Percentiles rank a stretch among this genome's conserved stretches.
phyloP scores from a whole-genome alignment of 2,329 filamentous ascomycete species.

The Aspergillus ochraceus region DNA sequence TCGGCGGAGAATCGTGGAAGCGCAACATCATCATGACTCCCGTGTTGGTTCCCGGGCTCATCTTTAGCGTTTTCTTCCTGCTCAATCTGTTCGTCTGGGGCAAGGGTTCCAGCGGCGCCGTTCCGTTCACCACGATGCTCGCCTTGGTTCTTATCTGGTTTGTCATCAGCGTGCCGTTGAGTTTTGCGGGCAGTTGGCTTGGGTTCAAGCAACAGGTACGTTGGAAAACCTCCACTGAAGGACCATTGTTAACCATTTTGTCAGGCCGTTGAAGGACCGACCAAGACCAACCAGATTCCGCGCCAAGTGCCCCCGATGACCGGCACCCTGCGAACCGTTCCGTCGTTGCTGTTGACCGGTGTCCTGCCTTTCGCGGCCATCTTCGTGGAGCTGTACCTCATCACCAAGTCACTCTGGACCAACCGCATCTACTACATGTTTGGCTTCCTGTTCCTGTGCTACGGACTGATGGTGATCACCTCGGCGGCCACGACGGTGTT shows the following conservation, averaged over 20 bases:
- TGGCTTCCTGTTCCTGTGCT: constrained; percentile 96
- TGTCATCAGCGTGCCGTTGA: constrained; percentile 88
- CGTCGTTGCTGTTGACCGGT: constrained; percentile 88
- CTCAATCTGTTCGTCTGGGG: constrained; percentile 97
- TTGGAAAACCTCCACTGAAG: constrained; percentile 10
- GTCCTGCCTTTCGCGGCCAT: constrained; percentile 94
- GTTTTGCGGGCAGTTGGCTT: constrained; percentile 86
- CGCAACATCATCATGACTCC: constrained; percentile 88
- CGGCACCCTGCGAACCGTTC: constrained; percentile 81
- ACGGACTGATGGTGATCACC: constrained; percentile 94
- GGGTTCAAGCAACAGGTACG: constrained; percentile 71
- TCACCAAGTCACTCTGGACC: constrained; percentile 99
- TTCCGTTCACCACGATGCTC: constrained; percentile 96
- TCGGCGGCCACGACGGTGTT: constrained; percentile 88
- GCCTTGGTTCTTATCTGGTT: constrained; percentile 95
- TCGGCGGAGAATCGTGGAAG: constrained; percentile 92
- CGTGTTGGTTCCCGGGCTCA: constrained; percentile 77
- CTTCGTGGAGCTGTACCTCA: constrained; percentile 98
- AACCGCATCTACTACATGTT: constrained; percentile 99
- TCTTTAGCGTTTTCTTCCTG: constrained; percentile 87
- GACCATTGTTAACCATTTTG: not conserved
- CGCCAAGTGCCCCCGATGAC: constrained; percentile 86
- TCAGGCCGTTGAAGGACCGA: constrained; percentile 70
- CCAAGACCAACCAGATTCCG: constrained; percentile 96
- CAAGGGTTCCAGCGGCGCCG: constrained; percentile 85